Conservation (phyloP, 1,139 yeast genomes). For the Lodderomyces oxycetoniae region DNA sequence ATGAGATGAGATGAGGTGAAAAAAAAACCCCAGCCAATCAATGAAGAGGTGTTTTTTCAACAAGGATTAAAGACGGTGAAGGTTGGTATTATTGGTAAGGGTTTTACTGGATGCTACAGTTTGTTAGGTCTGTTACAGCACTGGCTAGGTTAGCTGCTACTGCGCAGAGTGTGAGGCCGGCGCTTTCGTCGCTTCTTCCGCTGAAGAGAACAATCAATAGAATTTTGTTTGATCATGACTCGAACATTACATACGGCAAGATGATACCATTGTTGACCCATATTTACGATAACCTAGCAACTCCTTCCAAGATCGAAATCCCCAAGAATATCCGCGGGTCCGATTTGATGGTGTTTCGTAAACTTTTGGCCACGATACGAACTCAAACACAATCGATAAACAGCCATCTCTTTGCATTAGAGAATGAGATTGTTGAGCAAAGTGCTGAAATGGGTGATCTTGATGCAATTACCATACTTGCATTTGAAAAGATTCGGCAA, state of each 20-base stretch:
- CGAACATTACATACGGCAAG: slow-evolving; percentile 49
- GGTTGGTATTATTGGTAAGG: too few relatives aligned
- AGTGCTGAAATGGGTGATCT: slow-evolving; percentile 82
- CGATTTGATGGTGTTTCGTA: slow-evolving; percentile 67
- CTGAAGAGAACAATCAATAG: slow-evolving; percentile 52
- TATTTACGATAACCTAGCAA: slow-evolving; percentile 44
- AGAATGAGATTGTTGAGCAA: slow-evolving; percentile 65
- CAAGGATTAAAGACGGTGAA: too few relatives aligned
- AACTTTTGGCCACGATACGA: slow-evolving; percentile 60
- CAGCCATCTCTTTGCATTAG: slow-evolving; percentile 52
- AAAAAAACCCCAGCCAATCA: too few relatives aligned
- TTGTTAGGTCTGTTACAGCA: too few relatives aligned
- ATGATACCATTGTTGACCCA: slow-evolving; percentile 49
- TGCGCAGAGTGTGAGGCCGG: slow-evolving; percentile 26
- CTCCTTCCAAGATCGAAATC: slow-evolving; percentile 29
- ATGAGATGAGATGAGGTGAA: too few relatives aligned
- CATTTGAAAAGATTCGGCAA: slow-evolving; percentile 52
- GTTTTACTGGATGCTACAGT: too few relatives aligned
- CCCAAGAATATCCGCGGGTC: slow-evolving; percentile 46
- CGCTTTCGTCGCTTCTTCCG: slow-evolving; percentile 52
- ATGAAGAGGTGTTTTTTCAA: too few relatives aligned
- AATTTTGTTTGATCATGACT: slow-evolving; percentile 61
- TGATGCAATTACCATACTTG: slow-evolving; percentile 71
- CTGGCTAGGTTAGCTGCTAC: neutral
- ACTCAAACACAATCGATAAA: slow-evolving; percentile 56